Conservation (phyloP, 345 rosid species). For the Gossypium arboreum region DNA sequence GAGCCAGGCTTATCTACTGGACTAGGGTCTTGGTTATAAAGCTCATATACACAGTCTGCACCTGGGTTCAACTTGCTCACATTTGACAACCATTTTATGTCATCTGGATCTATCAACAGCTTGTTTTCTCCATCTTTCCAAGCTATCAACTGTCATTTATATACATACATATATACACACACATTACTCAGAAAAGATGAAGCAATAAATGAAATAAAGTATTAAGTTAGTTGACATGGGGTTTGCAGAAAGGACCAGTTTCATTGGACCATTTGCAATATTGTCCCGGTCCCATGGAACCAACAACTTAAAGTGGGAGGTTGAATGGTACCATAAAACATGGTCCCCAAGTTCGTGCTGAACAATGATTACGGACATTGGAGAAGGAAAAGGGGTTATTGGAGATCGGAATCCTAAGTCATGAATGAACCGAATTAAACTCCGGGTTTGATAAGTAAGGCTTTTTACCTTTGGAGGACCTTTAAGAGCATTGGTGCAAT, state of each 20-base stretch:
- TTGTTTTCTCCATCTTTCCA: constrained; percentile 71
- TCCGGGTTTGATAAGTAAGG: neutral
- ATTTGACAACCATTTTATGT: constrained; percentile 40
- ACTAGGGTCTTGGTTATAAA: constrained; percentile 40
- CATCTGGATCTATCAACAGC: constrained; percentile 66
- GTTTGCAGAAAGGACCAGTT: neutral
- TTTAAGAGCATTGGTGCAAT: constrained; percentile 68
- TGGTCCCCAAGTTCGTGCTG: neutral
- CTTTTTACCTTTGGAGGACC: constrained; percentile 66
- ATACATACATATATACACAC: too few species aligned
- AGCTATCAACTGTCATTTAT: constrained; percentile 56
- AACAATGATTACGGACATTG: too few species aligned
- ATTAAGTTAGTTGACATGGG: neutral
- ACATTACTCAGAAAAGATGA: too few species aligned
- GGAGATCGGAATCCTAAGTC: too few species aligned
- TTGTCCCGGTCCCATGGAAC: neutral
- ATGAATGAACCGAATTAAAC: neutral
- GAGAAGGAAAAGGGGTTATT: too few species aligned
- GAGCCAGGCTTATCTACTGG: constrained; percentile 46
- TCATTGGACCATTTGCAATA: neutral
- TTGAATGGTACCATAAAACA: too few species aligned
- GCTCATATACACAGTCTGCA: constrained; percentile 61
- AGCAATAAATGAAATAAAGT: neutral
- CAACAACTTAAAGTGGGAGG: too few species aligned
- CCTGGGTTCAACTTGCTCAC: constrained; percentile 45